phyloP scores from a whole-genome alignment of 352 stramenopile species.

The Globisporangium emineosum region DNA sequence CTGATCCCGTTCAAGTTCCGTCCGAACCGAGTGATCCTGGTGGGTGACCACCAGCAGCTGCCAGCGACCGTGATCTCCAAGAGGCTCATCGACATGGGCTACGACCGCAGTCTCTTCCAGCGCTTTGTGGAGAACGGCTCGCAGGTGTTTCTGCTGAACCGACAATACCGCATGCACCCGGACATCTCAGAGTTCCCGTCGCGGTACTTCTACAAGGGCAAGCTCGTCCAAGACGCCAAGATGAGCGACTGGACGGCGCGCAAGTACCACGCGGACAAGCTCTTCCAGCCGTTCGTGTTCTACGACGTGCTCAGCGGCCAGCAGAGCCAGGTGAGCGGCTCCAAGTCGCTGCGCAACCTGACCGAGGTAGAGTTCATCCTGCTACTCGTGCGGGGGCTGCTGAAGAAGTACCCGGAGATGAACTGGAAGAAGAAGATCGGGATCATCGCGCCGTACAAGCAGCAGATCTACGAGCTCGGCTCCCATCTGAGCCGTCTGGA shows the following conservation, averaged over 20 bases:
- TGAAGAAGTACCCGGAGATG: constrained; percentile 68
- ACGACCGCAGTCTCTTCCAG: constrained; percentile 96
- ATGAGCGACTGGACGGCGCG: constrained; percentile 78
- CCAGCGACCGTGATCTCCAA: constrained; percentile 97
- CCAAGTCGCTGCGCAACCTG: constrained; percentile 75
- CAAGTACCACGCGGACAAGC: constrained; percentile 42
- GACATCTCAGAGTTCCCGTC: constrained; percentile 95
- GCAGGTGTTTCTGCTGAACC: constrained; percentile 86
- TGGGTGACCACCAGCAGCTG: constrained; percentile 97
- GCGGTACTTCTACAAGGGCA: constrained; percentile 91
- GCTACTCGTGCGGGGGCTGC: constrained; percentile 90
- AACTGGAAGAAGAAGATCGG: constrained; percentile 91
- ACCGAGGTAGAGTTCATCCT: constrained; percentile 74
- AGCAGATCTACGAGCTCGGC: constrained; percentile 92
- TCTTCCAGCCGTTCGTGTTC: constrained; percentile 66
- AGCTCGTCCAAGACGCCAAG: constrained; percentile 84
- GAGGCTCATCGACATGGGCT: constrained; percentile 69
- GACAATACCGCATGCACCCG: constrained; percentile 98
- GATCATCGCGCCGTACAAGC: constrained; percentile 99
- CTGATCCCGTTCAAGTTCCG: constrained; percentile 96
- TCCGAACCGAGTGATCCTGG: constrained; percentile 76
- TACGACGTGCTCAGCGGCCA: constrained; percentile 52
- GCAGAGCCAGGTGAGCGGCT: constrained; percentile 70
- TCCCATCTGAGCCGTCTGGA: constrained; percentile 65
- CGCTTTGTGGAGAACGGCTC: constrained; percentile 87